Conservation (phyloP, 768 basidiomycete genomes). For the Tulasnella sp. region DNA sequence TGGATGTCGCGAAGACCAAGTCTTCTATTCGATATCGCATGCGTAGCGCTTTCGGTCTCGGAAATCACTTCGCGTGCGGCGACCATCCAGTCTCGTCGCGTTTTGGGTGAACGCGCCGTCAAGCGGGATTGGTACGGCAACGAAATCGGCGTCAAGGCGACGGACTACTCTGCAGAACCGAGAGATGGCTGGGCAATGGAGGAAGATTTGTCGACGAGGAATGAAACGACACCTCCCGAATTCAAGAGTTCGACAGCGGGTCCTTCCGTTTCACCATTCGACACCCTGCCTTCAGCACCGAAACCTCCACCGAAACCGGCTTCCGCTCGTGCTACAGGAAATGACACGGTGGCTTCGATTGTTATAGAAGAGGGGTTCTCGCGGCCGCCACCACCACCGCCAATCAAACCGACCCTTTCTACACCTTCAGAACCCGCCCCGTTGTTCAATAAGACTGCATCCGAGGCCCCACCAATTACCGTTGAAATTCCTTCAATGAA, state of each 20-base stretch:
- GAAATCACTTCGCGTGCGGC: constrained; percentile 64
- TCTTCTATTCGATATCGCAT: constrained; percentile 62
- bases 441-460: not conserved
- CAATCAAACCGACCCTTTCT: not conserved
- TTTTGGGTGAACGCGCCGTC: constrained; percentile 12
- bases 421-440: not conserved
- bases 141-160: not conserved
- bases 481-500: not conserved
- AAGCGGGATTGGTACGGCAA: constrained; percentile 22
- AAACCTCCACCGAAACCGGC: not conserved
- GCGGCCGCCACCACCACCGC: not conserved
- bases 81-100: constrained; percentile 49
- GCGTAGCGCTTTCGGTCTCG: constrained; percentile 57
- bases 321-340: not conserved
- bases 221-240: not conserved
- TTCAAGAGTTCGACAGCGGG: not conserved
- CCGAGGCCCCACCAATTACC: not conserved
- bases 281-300: not conserved
- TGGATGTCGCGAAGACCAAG: constrained; percentile 15
- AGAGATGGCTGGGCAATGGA: not conserved
- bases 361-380: not conserved
- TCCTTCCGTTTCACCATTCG: not conserved
- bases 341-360: not conserved
- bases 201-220: not conserved
- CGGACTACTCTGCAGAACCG: not conserved